phyloP scores from a whole-genome alignment of 2,329 filamentous ascomycete species.

The Talaromyces verruculosus region DNA sequence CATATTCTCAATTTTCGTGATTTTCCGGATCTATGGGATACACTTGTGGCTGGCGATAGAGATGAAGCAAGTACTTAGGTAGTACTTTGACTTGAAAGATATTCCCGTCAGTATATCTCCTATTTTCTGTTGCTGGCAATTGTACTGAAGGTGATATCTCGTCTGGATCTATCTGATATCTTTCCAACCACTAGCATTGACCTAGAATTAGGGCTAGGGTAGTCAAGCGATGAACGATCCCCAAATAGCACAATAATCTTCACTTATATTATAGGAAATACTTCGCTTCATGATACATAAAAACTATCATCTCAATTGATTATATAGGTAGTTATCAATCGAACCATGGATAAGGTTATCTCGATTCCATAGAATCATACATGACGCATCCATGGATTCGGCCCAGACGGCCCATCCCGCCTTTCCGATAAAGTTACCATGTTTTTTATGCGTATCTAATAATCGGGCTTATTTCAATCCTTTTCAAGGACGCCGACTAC shows the following conservation, averaged over 20 bases:
- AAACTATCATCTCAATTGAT: background rate
- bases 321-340: background rate
- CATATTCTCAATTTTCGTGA: conserved; percentile 1
- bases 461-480: background rate
- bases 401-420: background rate
- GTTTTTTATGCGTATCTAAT: background rate
- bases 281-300: background rate
- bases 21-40: background rate
- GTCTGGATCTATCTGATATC: background rate
- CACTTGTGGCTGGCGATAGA: background rate
- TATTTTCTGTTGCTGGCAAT: background rate
- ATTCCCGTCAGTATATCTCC: background rate
- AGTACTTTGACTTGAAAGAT: background rate
- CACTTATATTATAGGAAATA: background rate
- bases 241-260: background rate
- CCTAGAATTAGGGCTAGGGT: background rate
- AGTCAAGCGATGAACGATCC: background rate
- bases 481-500: background rate
- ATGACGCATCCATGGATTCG: background rate
- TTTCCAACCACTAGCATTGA: background rate
- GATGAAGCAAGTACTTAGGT: background rate
- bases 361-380: background rate
- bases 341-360: background rate
- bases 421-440: background rate
- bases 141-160: background rate